Conservation (phyloP, 2,329 filamentous ascomycete genomes). For the Fusarium paranaense region DNA sequence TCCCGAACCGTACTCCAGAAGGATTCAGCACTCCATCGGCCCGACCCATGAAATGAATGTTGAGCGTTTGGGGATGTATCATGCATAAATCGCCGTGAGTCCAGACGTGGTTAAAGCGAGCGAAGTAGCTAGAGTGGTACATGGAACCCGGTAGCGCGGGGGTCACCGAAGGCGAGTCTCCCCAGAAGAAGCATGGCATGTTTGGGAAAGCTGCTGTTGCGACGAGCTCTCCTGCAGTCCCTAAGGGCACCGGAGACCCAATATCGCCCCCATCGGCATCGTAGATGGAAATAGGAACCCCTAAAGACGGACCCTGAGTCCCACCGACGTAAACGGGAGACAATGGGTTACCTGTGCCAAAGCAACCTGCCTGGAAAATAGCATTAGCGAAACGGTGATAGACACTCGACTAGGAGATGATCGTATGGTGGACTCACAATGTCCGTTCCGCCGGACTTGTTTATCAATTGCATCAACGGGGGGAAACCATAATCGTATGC, state of each 20-base stretch:
- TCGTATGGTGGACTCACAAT: neutral
- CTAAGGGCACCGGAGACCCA: no score
- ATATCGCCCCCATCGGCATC: no score
- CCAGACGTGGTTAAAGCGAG: neutral
- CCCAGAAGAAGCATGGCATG: no score
- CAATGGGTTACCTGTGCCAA: no score
- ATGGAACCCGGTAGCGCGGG: no score
- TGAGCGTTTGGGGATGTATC: neutral
- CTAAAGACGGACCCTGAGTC: neutral
- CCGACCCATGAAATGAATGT: neutral
- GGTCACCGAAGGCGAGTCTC: no score
- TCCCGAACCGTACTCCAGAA: neutral
- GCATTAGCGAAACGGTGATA: neutral
- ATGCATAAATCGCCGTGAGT: neutral
- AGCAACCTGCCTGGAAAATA: neutral
- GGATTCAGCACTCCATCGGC: neutral
- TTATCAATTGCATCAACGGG: neutral
- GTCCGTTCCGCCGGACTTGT: neutral
- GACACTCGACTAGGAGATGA: no score
- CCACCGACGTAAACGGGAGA: no score
- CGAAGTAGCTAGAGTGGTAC: neutral
- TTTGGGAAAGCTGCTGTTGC: no score
- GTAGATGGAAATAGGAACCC: neutral
- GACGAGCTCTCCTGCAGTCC: no score
- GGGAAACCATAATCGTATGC: neutral